These are phyloP conservation scores for Colletotrichum lentis DNA, from an alignment of 2,329 filamentous ascomycete genomes.

Conservation along the genomic window DNA sequence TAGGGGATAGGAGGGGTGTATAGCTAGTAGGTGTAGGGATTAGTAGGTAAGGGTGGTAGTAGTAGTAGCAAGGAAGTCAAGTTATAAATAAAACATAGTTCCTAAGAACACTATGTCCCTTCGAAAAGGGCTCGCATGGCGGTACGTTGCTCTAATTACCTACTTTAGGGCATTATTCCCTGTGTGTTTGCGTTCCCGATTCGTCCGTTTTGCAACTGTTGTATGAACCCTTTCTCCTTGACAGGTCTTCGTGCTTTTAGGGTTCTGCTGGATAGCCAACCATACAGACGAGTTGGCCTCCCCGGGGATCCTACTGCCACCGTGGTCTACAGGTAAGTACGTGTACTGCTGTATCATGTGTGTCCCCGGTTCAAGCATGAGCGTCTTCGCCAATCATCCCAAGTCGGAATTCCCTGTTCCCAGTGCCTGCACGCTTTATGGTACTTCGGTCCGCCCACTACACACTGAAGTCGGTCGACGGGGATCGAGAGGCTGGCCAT, in stretches of 20 bases:
- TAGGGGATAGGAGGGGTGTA: too few species aligned
- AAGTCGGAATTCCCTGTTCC: neutral
- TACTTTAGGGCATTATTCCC: conserved; percentile 15
- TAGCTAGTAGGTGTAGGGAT: too few species aligned
- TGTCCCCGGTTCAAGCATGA: neutral
- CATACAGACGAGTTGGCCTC: neutral
- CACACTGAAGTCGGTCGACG: too few species aligned
- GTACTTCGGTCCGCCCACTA: too few species aligned
- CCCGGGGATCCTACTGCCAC: neutral
- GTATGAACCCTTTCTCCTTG: conserved; percentile 21
- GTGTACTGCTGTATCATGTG: too few species aligned
- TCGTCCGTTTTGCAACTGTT: conserved; percentile 14
- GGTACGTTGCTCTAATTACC: neutral
- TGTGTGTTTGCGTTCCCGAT: conserved; percentile 24
- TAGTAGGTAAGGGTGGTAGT: too few species aligned
- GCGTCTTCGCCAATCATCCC: conserved; percentile 5
- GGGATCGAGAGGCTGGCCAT: neutral
- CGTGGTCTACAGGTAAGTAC: neutral
- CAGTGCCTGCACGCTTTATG: neutral
- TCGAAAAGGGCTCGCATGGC: too few species aligned
- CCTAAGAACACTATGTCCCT: too few species aligned
- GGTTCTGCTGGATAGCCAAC: neutral
- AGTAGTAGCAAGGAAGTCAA: too few species aligned
- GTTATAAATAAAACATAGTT: too few species aligned
- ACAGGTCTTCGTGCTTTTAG: conserved; percentile 1